Evolutionary conservation across 2,329 filamentous ascomycete species (phyloP).

Genomic region (Clarireedia hainanense): DNA sequence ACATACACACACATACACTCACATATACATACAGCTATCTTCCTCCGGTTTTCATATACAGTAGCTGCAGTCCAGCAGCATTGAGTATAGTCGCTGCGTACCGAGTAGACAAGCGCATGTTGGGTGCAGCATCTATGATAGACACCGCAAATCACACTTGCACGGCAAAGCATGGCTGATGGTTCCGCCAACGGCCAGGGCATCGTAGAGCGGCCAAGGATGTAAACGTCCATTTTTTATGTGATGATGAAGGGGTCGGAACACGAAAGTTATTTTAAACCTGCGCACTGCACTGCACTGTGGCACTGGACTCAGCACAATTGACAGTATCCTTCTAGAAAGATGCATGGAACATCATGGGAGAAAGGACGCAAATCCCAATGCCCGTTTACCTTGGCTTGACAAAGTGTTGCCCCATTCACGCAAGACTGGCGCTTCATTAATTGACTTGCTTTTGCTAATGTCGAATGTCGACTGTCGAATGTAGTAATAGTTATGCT

Average conservation of each 20-base stretch:
- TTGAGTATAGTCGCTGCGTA: neutral
- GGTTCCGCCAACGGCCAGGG: neutral
- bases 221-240: neutral
- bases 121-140: neutral
- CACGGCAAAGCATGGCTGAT: neutral
- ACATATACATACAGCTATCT: too few relatives aligned
- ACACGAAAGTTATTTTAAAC: slow-evolving; percentile 9
- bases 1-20: neutral
- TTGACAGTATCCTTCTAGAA: slow-evolving; percentile 4
- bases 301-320: neutral
- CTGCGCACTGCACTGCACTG: neutral
- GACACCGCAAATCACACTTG: neutral
- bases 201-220: slow-evolving; percentile 1
- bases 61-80: slow-evolving; percentile 6
- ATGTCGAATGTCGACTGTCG: too few relatives aligned
- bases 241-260: slow-evolving; percentile 2
- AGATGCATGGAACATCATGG: slow-evolving; percentile 1
- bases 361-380: neutral
- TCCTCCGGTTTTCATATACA: neutral
- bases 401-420: neutral
- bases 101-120: too few relatives aligned
- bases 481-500: too few relatives aligned
- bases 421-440: neutral
- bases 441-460: too few relatives aligned
- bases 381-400: neutral